A percentile compares a stretch with the other conserved stretches of the same genome.
phyloP scores from a whole-genome alignment of 2,329 filamentous ascomycete species.

The Cladophialophora chaetospira region DNA sequence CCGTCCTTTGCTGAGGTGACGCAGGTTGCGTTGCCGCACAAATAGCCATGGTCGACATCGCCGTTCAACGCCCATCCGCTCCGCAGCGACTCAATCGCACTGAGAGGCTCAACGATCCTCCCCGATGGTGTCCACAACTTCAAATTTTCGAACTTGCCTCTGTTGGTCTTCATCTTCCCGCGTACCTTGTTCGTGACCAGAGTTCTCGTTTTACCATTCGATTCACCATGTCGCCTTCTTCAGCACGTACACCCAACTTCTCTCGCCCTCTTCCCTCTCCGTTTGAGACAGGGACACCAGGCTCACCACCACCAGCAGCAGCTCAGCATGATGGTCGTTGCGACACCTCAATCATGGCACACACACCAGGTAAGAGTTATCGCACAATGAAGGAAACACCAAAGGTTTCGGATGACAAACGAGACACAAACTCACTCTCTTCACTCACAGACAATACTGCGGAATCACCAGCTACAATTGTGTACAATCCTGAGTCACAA shows the following conservation, averaged over 20 bases:
- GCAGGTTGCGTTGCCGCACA: not conserved
- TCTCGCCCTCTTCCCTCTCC: conserved; percentile 24
- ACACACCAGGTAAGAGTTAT: no score
- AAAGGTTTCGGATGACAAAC: not conserved
- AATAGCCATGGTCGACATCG: not conserved
- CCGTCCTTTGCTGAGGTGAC: not conserved
- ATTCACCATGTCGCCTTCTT: conserved; percentile 21
- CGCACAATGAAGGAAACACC: conserved; percentile 2
- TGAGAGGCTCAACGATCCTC: conserved; percentile 4
- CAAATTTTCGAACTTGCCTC: not conserved
- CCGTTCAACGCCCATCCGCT: conserved; percentile 1
- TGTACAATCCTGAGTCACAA: no score
- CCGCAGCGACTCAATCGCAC: conserved; percentile 3
- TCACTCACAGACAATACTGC: not conserved
- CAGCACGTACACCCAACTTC: conserved; percentile 24
- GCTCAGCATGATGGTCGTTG: no score
- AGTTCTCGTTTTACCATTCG: not conserved
- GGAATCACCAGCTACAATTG: no score
- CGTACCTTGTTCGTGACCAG: not conserved
- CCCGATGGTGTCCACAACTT: not conserved
- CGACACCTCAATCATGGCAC: no score
- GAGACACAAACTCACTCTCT: not conserved
- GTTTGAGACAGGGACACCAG: not conserved
- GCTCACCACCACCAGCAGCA: conserved; percentile 7
- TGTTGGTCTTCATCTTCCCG: not conserved